phyloP scores from a whole-genome alignment of 768 basidiomycete species.

The Leccinum barrowsii region DNA sequence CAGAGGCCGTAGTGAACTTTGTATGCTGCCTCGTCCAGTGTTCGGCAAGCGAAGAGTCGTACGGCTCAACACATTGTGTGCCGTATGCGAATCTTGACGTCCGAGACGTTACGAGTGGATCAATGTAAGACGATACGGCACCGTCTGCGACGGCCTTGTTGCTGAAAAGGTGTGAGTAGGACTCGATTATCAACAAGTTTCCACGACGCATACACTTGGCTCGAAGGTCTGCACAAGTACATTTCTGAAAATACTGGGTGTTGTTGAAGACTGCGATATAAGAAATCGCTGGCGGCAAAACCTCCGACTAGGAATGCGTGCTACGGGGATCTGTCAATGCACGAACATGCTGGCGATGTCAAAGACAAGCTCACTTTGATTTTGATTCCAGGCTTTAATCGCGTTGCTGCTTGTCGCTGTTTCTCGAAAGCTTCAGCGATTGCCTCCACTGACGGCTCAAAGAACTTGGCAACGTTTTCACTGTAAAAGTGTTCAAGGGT shows the following conservation, averaged over 20 bases:
- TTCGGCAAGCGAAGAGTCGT: constrained; percentile 28
- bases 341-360: neutral
- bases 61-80: constrained; percentile 25
- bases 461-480: constrained; percentile 36
- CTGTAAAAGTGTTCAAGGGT: constrained; percentile 13
- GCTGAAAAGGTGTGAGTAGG: neutral
- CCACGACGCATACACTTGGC: neutral
- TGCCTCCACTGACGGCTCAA: constrained; percentile 39
- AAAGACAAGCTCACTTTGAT: constrained; percentile 17
- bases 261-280: neutral
- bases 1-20: constrained; percentile 22
- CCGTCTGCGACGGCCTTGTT: neutral
- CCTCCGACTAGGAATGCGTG: constrained; percentile 19
- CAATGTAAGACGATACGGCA: constrained; percentile 28
- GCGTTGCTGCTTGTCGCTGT: constrained; percentile 21
- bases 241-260: neutral
- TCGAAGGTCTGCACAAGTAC: neutral
- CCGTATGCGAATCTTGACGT: constrained; percentile 42
- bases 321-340: constrained; percentile 6
- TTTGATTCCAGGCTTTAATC: constrained; percentile 17
- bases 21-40: constrained; percentile 33
- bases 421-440: constrained; percentile 34
- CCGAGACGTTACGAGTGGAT: constrained; percentile 43
- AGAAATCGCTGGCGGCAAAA: neutral
- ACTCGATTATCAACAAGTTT: neutral